Conservation (phyloP, 768 basidiomycete species). For the Dioszegia aurantiaca region DNA sequence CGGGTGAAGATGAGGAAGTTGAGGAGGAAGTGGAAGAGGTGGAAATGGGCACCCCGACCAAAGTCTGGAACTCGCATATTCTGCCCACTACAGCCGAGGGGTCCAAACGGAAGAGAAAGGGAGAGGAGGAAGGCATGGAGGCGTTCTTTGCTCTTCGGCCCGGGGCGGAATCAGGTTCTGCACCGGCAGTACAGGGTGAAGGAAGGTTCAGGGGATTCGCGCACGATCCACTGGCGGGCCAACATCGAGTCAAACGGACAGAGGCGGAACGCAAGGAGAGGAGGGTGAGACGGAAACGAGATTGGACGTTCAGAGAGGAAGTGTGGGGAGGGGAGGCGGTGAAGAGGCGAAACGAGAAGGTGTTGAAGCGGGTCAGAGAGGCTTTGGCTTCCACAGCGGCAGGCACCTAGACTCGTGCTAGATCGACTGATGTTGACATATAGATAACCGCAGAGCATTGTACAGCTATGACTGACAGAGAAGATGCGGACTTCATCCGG, state of each 20-base stretch:
- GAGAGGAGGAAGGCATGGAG: not conserved
- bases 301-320: conserved; percentile 40
- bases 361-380: conserved; percentile 16
- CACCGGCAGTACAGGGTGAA: not conserved
- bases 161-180: conserved; percentile 4
- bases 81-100: not conserved
- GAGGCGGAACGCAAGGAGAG: conserved; percentile 9
- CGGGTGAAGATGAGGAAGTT: conserved; percentile 11
- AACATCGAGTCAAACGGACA: not conserved
- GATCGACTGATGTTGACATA: no score
- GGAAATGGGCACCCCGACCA: conserved; percentile 32
- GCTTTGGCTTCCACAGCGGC: not conserved
- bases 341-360: conserved; percentile 3
- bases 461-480: no score
- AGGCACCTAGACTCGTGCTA: no score
- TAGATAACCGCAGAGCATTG: no score
- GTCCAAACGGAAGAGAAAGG: not conserved
- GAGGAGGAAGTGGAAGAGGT: conserved; percentile 16
- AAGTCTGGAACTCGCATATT: conserved; percentile 2
- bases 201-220: conserved; percentile 10
- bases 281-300: conserved; percentile 20
- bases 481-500: no score
- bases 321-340: conserved; percentile 23
- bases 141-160: conserved; percentile 32
- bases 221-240: not conserved